These are phyloP conservation scores for Dictyostelium citrinum DNA, from an alignment of 78 protist genomes.

Conservation along the genomic window DNA sequence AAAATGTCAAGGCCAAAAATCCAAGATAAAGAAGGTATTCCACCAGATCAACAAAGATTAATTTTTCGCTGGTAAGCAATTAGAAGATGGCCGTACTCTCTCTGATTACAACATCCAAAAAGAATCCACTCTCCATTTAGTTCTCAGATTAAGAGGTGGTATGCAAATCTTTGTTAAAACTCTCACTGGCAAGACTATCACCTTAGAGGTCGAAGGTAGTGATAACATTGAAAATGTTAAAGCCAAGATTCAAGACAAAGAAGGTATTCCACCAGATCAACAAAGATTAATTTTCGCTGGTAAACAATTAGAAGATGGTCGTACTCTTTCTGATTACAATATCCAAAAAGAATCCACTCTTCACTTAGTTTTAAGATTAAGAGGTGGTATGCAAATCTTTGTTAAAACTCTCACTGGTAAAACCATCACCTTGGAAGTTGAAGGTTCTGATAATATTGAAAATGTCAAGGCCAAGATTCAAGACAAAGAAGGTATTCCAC, in stretches of 20 bases:
- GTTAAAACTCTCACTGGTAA: slow-evolving; percentile 98
- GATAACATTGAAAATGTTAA: slow-evolving; percentile 98
- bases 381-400: slow-evolving; percentile 95
- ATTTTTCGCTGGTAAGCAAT: slow-evolving; percentile 99
- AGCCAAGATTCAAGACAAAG: slow-evolving; percentile 98
- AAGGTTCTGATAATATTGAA: slow-evolving; percentile 92
- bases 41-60: slow-evolving; percentile 99
- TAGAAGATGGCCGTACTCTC: slow-evolving; percentile 99
- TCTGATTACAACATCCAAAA: slow-evolving; percentile 99
- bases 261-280: slow-evolving; percentile 99
- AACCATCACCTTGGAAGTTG: slow-evolving; percentile 99
- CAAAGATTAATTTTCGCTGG: slow-evolving; percentile 99
- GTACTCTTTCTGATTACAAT: slow-evolving; percentile 98
- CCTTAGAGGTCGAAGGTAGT: slow-evolving; percentile 97
- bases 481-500: slow-evolving; percentile 98
- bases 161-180: slow-evolving; percentile 98
- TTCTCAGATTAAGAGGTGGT: slow-evolving; percentile 88
- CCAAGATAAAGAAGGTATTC: slow-evolving; percentile 99
- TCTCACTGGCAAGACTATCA: slow-evolving; percentile 98
- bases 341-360: slow-evolving; percentile 98
- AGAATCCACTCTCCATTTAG: slow-evolving; percentile 97
- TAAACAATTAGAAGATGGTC: slow-evolving; percentile 98
- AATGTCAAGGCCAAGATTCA: slow-evolving; percentile 94
- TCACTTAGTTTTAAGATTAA: slow-evolving; percentile 92
- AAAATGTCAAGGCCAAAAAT: slow-evolving; percentile 97